Conservation (phyloP, 78 protist species). For the Dictyostelium intermedium region DNA sequence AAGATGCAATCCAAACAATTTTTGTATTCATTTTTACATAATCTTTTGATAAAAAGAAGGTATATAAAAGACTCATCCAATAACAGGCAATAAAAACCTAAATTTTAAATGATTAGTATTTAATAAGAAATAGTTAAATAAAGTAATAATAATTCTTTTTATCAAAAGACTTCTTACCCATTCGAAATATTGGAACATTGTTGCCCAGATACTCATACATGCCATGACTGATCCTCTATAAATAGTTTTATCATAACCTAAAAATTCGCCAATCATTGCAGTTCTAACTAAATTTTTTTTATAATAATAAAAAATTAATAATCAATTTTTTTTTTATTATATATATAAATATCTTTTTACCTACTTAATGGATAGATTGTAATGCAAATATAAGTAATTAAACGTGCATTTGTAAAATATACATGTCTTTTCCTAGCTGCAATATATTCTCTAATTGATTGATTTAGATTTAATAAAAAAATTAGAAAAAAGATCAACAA, state of each 20-base stretch:
- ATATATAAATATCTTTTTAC: background rate
- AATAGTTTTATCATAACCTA: background rate
- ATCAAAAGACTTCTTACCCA: background rate
- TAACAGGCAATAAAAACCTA: background rate
- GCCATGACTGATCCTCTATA: background rate
- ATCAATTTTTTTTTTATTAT: background rate
- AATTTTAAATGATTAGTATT: no score
- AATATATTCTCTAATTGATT: background rate
- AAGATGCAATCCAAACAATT: background rate
- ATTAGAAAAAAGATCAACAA: background rate
- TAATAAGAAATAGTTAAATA: no score
- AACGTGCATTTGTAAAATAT: background rate
- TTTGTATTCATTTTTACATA: background rate
- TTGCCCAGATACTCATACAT: background rate
- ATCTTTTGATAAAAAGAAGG: background rate
- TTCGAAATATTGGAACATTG: background rate
- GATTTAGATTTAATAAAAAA: background rate
- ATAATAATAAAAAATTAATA: background rate
- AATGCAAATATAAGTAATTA: background rate
- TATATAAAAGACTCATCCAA: background rate
- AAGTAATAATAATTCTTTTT: background rate
- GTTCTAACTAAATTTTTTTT: background rate
- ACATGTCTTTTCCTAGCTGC: background rate
- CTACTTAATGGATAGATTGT: background rate
- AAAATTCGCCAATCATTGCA: background rate